phyloP scores from a whole-genome alignment of 352 stramenopile species.

The Pythium phragmiticola region DNA sequence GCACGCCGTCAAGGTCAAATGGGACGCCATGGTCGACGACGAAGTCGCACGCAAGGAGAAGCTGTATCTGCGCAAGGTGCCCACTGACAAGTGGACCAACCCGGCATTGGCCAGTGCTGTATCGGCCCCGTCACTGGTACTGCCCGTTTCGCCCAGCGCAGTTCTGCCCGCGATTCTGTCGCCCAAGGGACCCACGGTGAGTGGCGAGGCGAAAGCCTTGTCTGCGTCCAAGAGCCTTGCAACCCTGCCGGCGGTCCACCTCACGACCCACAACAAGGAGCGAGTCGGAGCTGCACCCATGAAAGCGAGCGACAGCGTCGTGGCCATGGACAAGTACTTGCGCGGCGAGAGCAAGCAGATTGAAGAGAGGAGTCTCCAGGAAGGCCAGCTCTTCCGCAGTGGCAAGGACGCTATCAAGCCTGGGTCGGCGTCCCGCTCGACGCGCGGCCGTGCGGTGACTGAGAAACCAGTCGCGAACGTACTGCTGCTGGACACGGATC shows the following conservation, averaged over 20 bases:
- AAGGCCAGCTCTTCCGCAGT: conserved; percentile 44
- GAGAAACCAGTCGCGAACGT: conserved; percentile 21
- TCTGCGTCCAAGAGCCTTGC: conserved; percentile 1
- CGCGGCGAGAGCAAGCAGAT: conserved; percentile 58
- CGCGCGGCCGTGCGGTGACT: neutral
- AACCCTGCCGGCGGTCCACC: conserved; percentile 13
- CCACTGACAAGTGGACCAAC: neutral
- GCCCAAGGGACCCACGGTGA: conserved; percentile 1
- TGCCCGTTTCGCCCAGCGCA: neutral
- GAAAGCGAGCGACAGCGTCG: conserved; percentile 22
- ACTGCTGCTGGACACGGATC: conserved; percentile 43
- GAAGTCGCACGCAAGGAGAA: conserved; percentile 59
- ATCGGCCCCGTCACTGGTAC: neutral
- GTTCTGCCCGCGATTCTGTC: conserved; percentile 19
- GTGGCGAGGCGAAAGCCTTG: neutral
- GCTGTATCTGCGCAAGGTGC: conserved; percentile 30
- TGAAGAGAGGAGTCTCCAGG: conserved; percentile 29
- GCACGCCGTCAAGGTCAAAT: conserved; percentile 40
- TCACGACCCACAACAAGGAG: conserved; percentile 12
- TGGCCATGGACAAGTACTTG: conserved; percentile 63
- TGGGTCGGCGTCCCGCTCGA: neutral
- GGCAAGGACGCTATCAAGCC: neutral
- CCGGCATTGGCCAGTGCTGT: neutral
- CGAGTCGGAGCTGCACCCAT: neutral
- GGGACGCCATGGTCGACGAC: conserved; percentile 39